Percentiles rank a stretch among this genome's conserved stretches.
These are phyloP conservation scores for Teratosphaeria nubilosa DNA, from an alignment of 2,329 filamentous ascomycete genomes.

Conservation along the genomic window DNA sequence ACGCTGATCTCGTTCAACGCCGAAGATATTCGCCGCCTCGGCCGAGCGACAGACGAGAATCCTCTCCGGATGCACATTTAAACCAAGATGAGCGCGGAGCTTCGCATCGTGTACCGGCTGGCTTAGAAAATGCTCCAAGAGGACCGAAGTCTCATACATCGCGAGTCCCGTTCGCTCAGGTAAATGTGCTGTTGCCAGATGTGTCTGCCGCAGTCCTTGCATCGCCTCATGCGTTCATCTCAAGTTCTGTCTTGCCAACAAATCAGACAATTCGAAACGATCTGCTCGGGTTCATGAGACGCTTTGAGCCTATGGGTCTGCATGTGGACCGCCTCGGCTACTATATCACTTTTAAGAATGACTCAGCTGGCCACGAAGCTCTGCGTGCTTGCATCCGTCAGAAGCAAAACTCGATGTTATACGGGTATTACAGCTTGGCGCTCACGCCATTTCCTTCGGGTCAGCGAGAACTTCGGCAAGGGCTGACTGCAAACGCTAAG, in stretches of 20 bases:
- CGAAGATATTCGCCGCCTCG: background rate
- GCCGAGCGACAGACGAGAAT: background rate
- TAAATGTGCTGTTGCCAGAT: background rate
- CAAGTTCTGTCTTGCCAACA: constrained; percentile 9
- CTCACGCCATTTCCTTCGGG: constrained; percentile 1
- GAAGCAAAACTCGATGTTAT: background rate
- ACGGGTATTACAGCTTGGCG: background rate
- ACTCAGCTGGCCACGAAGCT: background rate
- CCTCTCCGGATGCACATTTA: background rate
- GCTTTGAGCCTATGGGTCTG: constrained; percentile 4
- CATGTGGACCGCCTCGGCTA: constrained; percentile 15
- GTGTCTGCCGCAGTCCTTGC: background rate
- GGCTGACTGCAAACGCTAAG: background rate
- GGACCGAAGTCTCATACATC: background rate
- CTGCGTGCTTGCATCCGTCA: background rate
- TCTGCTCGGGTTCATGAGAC: constrained; percentile 7
- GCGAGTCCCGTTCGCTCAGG: background rate
- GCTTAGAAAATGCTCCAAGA: background rate
- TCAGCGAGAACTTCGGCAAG: background rate
- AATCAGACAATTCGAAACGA: constrained; percentile 5
- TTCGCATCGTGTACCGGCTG: background rate
- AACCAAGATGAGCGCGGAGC: background rate
- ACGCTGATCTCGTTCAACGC: background rate
- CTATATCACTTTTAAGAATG: constrained; percentile 13
- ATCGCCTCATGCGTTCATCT: constrained; percentile 19